Evolutionary conservation across 331 rosid genomes (phyloP), one percentile per base, ranked within the genome.

Genomic region (Rosa hybrid): DNA sequence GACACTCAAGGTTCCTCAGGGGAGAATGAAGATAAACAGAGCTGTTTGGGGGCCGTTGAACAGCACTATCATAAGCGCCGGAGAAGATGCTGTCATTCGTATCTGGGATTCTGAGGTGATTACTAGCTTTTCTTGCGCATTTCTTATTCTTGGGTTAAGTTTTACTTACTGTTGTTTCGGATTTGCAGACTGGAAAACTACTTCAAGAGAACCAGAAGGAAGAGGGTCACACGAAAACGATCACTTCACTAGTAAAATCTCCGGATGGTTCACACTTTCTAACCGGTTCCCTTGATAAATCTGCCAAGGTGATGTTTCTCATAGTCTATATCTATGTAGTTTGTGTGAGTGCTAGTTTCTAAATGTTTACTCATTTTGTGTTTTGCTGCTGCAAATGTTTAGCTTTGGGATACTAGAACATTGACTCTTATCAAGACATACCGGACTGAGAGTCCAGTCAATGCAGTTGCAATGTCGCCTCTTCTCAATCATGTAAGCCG

Each of bases 21-120:
- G 99, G 78, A 90, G 99, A 86, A 90, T 91, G 11, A 93, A 93
- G 88, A 95, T 95, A 3, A 93, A 95, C 63, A 91, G 99, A 81
- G 99, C 99, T 79, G 80, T 93, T 68, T 95, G 99, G 99, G 98
- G 99, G 20, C 97, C 98, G 4, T 85, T 95, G 25, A 93, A 93
- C 81, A 78, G 54, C 51, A 92, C 97, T 56, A 91, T 95, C 71
- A 88, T 95, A 44, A 95, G 99, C 84, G 97, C 83, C 0, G 98
- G 99, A 67, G 99, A 95, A 91, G 99, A 95, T 77, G 82, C 97
- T 3, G 72, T 91, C 1, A 13, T 95, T 84, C 96, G 99, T 11
- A 85, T 93, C 46, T 95, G 99, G 99, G 99, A 95, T 85, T 77
- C 98, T 72, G 98, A 95, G 96, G 96, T 91, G 74, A 56, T 10